Evolutionary conservation across 1,139 yeast genomes (phyloP).

Genomic region (Suhomyces bokatorum): DNA sequence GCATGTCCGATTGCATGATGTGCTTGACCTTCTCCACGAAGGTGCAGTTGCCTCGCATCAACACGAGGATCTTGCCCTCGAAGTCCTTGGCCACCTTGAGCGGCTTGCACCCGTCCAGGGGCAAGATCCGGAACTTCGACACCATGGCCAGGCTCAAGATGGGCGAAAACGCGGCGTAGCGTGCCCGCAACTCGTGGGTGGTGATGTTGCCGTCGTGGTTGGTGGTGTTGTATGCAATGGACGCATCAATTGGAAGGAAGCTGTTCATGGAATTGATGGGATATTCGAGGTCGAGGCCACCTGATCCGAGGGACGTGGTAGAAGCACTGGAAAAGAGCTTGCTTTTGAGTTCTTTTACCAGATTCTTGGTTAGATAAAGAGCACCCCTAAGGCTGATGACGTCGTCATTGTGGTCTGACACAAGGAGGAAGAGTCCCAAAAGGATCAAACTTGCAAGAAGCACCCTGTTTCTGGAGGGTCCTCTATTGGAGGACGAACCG

Average conservation of each 20-base stretch:
- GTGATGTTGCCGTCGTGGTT: conserved; percentile 16
- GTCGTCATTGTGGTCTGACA: conserved; percentile 8
- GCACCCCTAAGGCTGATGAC: conserved; percentile 29
- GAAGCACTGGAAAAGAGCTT: conserved; percentile 14
- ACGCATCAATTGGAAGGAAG: conserved; percentile 45
- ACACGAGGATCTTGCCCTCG: conserved; percentile 32
- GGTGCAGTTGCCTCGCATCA: conserved; percentile 45
- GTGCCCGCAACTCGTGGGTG: conserved; percentile 30
- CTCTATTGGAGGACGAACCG: conserved; percentile 6
- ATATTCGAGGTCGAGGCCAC: conserved; percentile 30
- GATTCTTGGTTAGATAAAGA: conserved; percentile 28
- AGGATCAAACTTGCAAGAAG: conserved; percentile 13
- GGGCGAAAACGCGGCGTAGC: conserved; percentile 49
- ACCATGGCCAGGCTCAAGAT: conserved; percentile 27
- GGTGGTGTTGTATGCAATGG: conserved; percentile 33
- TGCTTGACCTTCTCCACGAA: conserved; percentile 42
- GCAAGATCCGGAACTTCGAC: conserved; percentile 30
- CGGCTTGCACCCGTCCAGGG: conserved; percentile 32
- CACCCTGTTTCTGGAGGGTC: conserved; percentile 17
- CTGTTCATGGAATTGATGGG: conserved; percentile 43
- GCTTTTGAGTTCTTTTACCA: conserved; percentile 26
- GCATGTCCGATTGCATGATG: conserved; percentile 29
- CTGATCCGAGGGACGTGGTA: neutral
- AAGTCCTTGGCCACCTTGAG: conserved; percentile 16
- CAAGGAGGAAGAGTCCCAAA: conserved; percentile 11